A percentile compares a stretch with the other conserved stretches of the same genome.
Evolutionary conservation across 2,329 filamentous ascomycete species (phyloP).

Genomic region (Diplodia mutila): DNA sequence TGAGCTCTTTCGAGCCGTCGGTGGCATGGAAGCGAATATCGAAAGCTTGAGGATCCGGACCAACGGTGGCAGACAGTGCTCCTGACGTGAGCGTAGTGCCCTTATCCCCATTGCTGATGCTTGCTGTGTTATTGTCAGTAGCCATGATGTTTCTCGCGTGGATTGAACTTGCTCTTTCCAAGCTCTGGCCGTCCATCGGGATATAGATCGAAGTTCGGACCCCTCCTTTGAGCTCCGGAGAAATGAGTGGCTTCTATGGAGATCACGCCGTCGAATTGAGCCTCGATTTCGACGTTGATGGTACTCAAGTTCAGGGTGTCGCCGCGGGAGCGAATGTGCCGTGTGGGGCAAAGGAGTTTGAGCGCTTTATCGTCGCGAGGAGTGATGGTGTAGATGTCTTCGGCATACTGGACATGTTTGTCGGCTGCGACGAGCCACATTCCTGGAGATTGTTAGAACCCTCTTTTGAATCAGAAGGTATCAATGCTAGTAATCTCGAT

Average conservation of each 20-base stretch:
- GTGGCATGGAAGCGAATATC: constrained; percentile 60
- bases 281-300: constrained; percentile 61
- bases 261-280: constrained; percentile 62
- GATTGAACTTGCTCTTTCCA: constrained; percentile 31
- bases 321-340: constrained; percentile 57
- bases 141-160: neutral
- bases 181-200: constrained; percentile 53
- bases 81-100: constrained; percentile 59
- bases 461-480: neutral
- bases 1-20: constrained; percentile 56
- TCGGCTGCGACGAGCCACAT: constrained; percentile 69
- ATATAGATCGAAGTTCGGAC: constrained; percentile 63
- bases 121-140: constrained; percentile 28
- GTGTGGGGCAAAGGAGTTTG: constrained; percentile 61
- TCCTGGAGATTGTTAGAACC: constrained; percentile 35
- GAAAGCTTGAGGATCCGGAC: constrained; percentile 55
- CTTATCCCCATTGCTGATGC: constrained; percentile 47
- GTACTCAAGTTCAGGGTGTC: constrained; percentile 62
- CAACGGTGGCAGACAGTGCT: constrained; percentile 57
- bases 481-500: neutral
- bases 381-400: constrained; percentile 62
- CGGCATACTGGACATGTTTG: constrained; percentile 66
- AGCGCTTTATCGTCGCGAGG: constrained; percentile 52
- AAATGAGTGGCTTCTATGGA: constrained; percentile 64
- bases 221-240: constrained; percentile 55